Evolutionary conservation across 345 rosid species (phyloP).

Genomic region (Nasturtium officinale): DNA sequence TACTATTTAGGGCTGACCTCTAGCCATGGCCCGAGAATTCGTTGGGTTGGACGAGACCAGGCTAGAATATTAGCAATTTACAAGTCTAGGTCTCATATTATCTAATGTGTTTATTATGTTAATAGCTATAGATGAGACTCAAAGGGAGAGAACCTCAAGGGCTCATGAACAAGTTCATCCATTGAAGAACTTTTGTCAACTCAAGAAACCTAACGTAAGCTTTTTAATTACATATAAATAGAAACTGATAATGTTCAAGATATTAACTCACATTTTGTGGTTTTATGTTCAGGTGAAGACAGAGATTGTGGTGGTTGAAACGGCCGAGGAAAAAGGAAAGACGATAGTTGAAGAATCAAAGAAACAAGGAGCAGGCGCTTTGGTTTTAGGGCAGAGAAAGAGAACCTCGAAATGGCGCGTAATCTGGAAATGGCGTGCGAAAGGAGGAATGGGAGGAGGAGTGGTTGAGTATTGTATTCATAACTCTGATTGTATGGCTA

Average conservation of each 20-base stretch:
- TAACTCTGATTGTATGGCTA: constrained; percentile 87
- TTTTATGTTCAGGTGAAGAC: constrained; percentile 54
- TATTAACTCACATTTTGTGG: neutral
- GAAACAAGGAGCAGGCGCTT: constrained; percentile 65
- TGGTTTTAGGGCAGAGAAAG: constrained; percentile 82
- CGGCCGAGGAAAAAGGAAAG: constrained; percentile 84
- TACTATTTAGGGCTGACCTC: too few relatives aligned
- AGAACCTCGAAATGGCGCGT: constrained; percentile 77
- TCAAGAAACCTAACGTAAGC: constrained; percentile 84
- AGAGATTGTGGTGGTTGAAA: constrained; percentile 70
- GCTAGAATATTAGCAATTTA: neutral
- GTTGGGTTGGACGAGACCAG: neutral
- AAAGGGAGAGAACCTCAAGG: constrained; percentile 57
- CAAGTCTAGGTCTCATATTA: neutral
- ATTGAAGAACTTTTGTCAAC: constrained; percentile 67
- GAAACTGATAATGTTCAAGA: neutral
- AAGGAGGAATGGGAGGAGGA: constrained; percentile 44
- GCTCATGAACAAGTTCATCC: constrained; percentile 62
- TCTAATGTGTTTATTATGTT: neutral
- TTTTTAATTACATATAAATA: neutral
- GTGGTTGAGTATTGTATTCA: constrained; percentile 89
- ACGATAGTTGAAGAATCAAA: constrained; percentile 83
- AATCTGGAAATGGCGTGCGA: constrained; percentile 71
- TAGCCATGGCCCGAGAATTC: too few relatives aligned
- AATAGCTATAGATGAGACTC: constrained; percentile 49